Percentiles rank a stretch among this genome's conserved stretches.
Conservation (phyloP, 192 early-diverging fungal genomes). For the Diversispora epigaea region DNA sequence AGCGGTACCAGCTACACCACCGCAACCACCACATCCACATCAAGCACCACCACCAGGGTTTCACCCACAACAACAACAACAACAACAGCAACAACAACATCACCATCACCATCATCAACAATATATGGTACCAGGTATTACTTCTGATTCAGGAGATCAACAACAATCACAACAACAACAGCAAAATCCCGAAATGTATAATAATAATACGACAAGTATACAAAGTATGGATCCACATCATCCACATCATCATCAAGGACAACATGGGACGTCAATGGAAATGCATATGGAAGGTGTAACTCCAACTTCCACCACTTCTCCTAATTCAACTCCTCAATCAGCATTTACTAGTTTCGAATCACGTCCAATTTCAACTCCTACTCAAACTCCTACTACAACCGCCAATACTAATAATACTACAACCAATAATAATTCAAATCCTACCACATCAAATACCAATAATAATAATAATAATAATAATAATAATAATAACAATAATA, state of each 20-base stretch:
- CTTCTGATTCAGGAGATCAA: neutral
- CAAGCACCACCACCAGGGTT: neutral
- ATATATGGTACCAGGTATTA: slow-evolving; percentile 45
- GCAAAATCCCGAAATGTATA: slow-evolving; percentile 40
- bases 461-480: no score
- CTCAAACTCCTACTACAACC: neutral
- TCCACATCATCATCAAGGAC: no score
- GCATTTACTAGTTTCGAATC: slow-evolving; percentile 35
- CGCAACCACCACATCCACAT: slow-evolving; percentile 28
- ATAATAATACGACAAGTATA: neutral
- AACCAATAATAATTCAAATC: no score
- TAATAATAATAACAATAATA: no score
- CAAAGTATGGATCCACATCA: slow-evolving; percentile 23
- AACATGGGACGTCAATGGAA: no score
- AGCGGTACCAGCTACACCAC: neutral
- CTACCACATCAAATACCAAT: no score
- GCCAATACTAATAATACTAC: no score
- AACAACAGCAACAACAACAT: neutral
- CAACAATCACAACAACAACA: no score
- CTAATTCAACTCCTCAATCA: slow-evolving; percentile 18
- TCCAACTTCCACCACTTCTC: neutral
- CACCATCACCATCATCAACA: slow-evolving; percentile 25
- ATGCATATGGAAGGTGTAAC: no score
- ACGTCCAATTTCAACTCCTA: slow-evolving; percentile 10
- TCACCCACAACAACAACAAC: neutral